Conservation (phyloP, 1,284 basidiomycete species). For the Xanthoconium separans region DNA sequence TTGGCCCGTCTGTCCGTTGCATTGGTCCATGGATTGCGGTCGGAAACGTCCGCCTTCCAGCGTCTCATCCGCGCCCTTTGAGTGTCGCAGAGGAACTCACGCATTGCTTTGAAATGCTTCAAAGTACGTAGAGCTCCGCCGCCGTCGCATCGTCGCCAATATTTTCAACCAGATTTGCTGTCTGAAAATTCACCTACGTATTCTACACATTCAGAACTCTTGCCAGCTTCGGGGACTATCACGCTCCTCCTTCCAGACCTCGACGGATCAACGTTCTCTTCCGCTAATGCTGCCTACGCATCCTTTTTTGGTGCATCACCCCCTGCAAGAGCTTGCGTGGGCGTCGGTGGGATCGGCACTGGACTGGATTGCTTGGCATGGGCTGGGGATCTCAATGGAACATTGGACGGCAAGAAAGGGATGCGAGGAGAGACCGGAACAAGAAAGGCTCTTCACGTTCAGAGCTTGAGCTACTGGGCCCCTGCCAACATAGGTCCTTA, state of each 20-base stretch:
- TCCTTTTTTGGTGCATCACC: constrained; percentile 89
- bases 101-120: constrained; percentile 56
- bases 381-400: constrained; percentile 35
- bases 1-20: constrained; percentile 22
- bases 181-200: neutral
- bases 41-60: constrained; percentile 47
- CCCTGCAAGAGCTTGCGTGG: constrained; percentile 90
- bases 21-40: constrained; percentile 56
- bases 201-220: constrained; percentile 21
- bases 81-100: constrained; percentile 63
- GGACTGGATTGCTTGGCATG: constrained; percentile 76
- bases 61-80: constrained; percentile 36
- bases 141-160: constrained; percentile 2
- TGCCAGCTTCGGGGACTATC: constrained; percentile 74
- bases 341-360: constrained; percentile 58
- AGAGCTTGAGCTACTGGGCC: constrained; percentile 96
- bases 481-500: constrained; percentile 99
- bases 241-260: constrained; percentile 86
- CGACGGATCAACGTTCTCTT: constrained; percentile 58
- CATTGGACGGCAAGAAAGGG: constrained; percentile 29
- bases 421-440: constrained; percentile 23
- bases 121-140: constrained; percentile 43
- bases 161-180: constrained; percentile 13
- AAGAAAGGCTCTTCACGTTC: constrained; percentile 86
- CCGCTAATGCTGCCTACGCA: constrained; percentile 77